Evolutionary conservation across 768 basidiomycete genomes (phyloP).

Genomic region (Boletus reticuloceps): DNA sequence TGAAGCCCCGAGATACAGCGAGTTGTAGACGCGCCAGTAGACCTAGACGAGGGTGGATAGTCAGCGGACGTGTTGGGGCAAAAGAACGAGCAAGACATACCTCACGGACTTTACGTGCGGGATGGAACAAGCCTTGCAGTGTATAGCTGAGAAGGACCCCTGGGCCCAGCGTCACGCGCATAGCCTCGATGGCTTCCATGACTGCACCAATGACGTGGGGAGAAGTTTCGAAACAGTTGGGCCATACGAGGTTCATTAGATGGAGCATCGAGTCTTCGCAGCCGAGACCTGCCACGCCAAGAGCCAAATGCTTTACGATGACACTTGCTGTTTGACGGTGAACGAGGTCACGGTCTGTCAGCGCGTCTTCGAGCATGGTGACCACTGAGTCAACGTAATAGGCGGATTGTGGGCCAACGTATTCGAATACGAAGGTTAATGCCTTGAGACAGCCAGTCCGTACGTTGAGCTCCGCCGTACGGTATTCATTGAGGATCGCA

Average conservation of each 20-base stretch:
- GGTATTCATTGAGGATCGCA: conserved; percentile 97
- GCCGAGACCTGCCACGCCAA: conserved; percentile 95
- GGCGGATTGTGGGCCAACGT: conserved; percentile 93
- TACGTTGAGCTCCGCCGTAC: conserved; percentile 97
- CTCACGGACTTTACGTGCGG: conserved; percentile 94
- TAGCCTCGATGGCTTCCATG: conserved; percentile 97
- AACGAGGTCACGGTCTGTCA: conserved; percentile 97
- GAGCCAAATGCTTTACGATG: conserved; percentile 96
- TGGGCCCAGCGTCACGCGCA: conserved; percentile 94
- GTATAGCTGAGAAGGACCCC: conserved; percentile 91
- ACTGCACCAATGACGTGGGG: conserved; percentile 98
- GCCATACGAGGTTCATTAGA: conserved; percentile 98
- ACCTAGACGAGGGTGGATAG: conserved; percentile 33
- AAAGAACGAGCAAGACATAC: conserved; percentile 41
- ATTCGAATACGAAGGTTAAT: conserved; percentile 98
- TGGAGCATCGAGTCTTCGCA: conserved; percentile 99
- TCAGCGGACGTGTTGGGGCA: conserved; percentile 1
- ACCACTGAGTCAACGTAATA: conserved; percentile 98
- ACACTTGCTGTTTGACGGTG: conserved; percentile 98
- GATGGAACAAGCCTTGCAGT: conserved; percentile 95
- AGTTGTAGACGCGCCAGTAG: conserved; percentile 96
- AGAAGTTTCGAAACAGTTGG: conserved; percentile 97
- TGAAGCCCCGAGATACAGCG: conserved; percentile 84
- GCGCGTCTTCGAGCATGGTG: conserved; percentile 96
- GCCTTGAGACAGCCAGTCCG: conserved; percentile 99